Conservation (phyloP, 768 basidiomycete species). For the Mycena vulgaris region DNA sequence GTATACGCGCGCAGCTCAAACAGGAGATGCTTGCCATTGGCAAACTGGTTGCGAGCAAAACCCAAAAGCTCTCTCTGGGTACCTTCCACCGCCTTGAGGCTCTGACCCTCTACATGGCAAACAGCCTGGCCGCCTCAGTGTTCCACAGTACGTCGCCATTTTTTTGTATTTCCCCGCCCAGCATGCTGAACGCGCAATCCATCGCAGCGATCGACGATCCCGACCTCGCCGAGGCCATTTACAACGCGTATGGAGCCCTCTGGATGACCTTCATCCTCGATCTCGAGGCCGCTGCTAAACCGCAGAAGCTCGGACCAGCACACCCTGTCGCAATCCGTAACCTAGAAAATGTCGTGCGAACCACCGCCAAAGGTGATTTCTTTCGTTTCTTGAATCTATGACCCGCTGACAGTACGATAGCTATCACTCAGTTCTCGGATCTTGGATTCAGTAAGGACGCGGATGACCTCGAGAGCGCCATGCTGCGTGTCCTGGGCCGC, state of each 20-base stretch:
- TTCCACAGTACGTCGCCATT: slow-evolving; percentile 34
- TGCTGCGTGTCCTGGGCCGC: slow-evolving; percentile 33
- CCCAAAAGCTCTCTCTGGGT: slow-evolving; percentile 5
- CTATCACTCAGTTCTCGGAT: slow-evolving; percentile 11
- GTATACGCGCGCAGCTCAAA: slow-evolving; percentile 22
- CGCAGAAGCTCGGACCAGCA: slow-evolving; percentile 28
- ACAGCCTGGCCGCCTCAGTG: slow-evolving; percentile 16
- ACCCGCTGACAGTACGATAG: background rate
- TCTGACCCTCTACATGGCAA: slow-evolving; percentile 27
- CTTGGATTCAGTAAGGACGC: slow-evolving; percentile 20
- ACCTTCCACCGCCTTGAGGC: slow-evolving; percentile 32
- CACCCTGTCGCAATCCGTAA: slow-evolving; percentile 28
- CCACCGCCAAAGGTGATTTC: slow-evolving; percentile 20
- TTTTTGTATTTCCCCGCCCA: too few species aligned
- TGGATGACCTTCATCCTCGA: slow-evolving; percentile 35
- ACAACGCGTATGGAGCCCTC: slow-evolving; percentile 29
- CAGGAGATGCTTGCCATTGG: slow-evolving; percentile 32
- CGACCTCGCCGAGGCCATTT: slow-evolving; percentile 28
- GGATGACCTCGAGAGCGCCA: slow-evolving; percentile 15
- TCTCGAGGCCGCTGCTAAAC: slow-evolving; percentile 28
- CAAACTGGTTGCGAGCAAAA: slow-evolving; percentile 24
- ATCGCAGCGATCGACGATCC: slow-evolving; percentile 29
- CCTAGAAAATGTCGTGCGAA: slow-evolving; percentile 33
- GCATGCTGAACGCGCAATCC: background rate
- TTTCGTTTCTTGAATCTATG: background rate